phyloP scores from a whole-genome alignment of 2,329 filamentous ascomycete species.

The Epichloe scottii region DNA sequence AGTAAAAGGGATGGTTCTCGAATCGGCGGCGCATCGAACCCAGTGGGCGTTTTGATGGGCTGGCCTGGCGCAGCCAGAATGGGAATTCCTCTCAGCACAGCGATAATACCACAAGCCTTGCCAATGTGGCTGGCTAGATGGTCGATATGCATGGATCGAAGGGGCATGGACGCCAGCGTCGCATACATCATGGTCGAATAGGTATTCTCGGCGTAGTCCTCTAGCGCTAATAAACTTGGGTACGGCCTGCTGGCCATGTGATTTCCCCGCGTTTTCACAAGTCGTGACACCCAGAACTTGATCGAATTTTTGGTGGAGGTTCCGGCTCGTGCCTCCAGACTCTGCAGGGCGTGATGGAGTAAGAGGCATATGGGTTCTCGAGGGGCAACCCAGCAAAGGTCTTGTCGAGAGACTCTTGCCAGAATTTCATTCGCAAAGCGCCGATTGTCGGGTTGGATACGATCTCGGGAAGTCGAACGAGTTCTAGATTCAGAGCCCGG shows the following conservation, averaged over 20 bases:
- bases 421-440: slow-evolving; percentile 85
- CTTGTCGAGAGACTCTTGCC: slow-evolving; percentile 71
- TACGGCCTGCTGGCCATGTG: slow-evolving; percentile 78
- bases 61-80: slow-evolving; percentile 65
- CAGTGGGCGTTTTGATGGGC: slow-evolving; percentile 29
- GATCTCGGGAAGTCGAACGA: slow-evolving; percentile 78
- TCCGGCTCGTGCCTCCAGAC: slow-evolving; percentile 36
- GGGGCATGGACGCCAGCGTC: slow-evolving; percentile 64
- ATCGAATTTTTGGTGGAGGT: slow-evolving; percentile 35
- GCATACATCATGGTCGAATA: slow-evolving; percentile 89
- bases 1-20: slow-evolving; percentile 53
- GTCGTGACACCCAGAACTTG: slow-evolving; percentile 62
- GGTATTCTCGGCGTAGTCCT: slow-evolving; percentile 86
- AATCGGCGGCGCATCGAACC: slow-evolving; percentile 23
- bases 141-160: slow-evolving; percentile 74
- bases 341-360: slow-evolving; percentile 57
- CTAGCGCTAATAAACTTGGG: slow-evolving; percentile 56
- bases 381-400: slow-evolving; percentile 64
- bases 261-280: slow-evolving; percentile 72
- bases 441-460: slow-evolving; percentile 83
- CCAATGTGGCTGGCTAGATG: slow-evolving; percentile 92
- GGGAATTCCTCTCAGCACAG: slow-evolving; percentile 77
- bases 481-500: slow-evolving; percentile 83
- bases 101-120: slow-evolving; percentile 80
- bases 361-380: slow-evolving; percentile 86